A percentile compares a stretch with the other conserved stretches of the same genome.
These are phyloP conservation scores for Pythium utonaiense DNA, from an alignment of 352 stramenopile species.

Conservation along the genomic window DNA sequence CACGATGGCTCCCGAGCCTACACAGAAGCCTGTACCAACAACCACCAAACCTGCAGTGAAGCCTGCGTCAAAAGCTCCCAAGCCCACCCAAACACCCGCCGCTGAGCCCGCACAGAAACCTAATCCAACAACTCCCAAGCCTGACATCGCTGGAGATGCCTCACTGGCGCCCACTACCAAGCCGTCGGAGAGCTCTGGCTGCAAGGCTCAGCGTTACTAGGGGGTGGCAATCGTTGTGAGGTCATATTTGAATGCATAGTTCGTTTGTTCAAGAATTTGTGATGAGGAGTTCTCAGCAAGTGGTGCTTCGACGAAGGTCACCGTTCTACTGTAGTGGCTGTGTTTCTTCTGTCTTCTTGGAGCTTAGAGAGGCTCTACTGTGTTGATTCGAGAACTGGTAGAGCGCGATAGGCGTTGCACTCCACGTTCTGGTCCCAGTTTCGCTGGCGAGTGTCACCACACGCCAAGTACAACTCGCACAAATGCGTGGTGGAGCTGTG, in stretches of 20 bases:
- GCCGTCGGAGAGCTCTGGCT: not conserved
- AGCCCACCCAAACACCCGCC: too few relatives aligned
- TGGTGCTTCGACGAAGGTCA: too few relatives aligned
- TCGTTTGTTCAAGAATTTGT: not conserved
- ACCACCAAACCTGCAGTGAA: too few relatives aligned
- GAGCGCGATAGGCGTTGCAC: slow-evolving; percentile 46
- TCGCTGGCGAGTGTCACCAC: slow-evolving; percentile 50
- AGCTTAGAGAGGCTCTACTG: not conserved
- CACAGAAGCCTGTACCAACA: too few relatives aligned
- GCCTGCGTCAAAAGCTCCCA: too few relatives aligned
- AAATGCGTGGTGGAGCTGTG: slow-evolving; percentile 72
- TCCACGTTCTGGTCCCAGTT: slow-evolving; percentile 62
- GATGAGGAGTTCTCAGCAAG: too few relatives aligned
- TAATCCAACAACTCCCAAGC: not conserved
- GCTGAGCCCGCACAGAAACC: too few relatives aligned
- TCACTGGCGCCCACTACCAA: not conserved
- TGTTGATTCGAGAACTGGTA: not conserved
- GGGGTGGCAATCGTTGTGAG: not conserved
- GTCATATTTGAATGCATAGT: not conserved
- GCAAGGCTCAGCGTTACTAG: not conserved
- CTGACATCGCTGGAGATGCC: not conserved
- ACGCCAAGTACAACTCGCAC: slow-evolving; percentile 75
- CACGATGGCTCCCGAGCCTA: too few relatives aligned
- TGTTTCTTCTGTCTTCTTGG: not conserved
- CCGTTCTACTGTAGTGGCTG: too few relatives aligned